phyloP scores from a whole-genome alignment of 1,139 yeast genomes.

The Candida sp. region DNA sequence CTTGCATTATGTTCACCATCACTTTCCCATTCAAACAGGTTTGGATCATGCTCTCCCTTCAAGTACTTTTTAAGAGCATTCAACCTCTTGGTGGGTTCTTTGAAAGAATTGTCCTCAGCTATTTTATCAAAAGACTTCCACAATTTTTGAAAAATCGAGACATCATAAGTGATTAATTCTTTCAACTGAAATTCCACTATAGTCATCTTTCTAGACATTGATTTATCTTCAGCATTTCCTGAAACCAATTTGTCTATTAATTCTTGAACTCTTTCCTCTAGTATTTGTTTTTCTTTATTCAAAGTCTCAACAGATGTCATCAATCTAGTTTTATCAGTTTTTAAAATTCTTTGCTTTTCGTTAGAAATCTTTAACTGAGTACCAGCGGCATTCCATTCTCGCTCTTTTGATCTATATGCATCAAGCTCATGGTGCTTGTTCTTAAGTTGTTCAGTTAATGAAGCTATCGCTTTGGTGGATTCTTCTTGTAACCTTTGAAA shows the following conservation, averaged over 20 bases:
- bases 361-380: slow-evolving; percentile 40
- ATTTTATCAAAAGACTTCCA: slow-evolving; percentile 50
- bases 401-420: slow-evolving; percentile 16
- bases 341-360: slow-evolving; percentile 44
- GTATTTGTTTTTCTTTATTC: slow-evolving; percentile 31
- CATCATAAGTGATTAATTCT: slow-evolving; percentile 35
- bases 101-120: slow-evolving; percentile 55
- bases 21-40: slow-evolving; percentile 10
- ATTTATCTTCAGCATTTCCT: slow-evolving; percentile 12
- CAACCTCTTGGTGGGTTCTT: slow-evolving; percentile 50
- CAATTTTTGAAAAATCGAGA: slow-evolving; percentile 37
- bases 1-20: slow-evolving; percentile 29
- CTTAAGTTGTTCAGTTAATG: slow-evolving; percentile 26
- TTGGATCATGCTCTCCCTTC: slow-evolving; percentile 2
- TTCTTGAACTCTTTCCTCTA: slow-evolving; percentile 28
- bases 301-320: slow-evolving; percentile 39
- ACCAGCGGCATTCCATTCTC: slow-evolving; percentile 5
- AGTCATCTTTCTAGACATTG: slow-evolving; percentile 13
- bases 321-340: slow-evolving; percentile 48
- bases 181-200: slow-evolving; percentile 34
- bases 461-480: slow-evolving; percentile 21
- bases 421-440: slow-evolving; percentile 24
- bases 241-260: slow-evolving; percentile 28
- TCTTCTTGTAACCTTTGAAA: slow-evolving; percentile 22
- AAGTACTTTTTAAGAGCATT: slow-evolving; percentile 3